Percentiles rank a stretch among this genome's conserved stretches.
These are phyloP conservation scores for Colletotrichum somersetense DNA, from an alignment of 2,329 filamentous ascomycete genomes.

Conservation along the genomic window DNA sequence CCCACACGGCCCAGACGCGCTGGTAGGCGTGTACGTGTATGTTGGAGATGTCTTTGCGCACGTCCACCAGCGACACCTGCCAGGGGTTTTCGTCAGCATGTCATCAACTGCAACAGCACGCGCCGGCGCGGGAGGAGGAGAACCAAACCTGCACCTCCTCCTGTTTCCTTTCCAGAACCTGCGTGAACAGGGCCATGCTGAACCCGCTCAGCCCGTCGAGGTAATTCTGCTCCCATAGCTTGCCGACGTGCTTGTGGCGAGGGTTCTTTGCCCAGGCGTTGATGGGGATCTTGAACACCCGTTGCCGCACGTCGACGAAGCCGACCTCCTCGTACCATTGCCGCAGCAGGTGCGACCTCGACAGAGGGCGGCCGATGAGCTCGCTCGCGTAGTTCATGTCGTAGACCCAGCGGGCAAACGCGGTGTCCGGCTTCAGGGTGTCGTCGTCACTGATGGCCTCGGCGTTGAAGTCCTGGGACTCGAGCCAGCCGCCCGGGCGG, in stretches of 20 bases:
- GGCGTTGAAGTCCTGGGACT: slow-evolving; percentile 63
- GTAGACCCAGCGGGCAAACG: slow-evolving; percentile 56
- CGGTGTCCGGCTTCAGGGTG: slow-evolving; percentile 54
- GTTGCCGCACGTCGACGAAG: slow-evolving; percentile 67
- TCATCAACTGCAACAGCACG: slow-evolving; percentile 7
- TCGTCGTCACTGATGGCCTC: slow-evolving; percentile 59
- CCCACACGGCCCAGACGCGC: slow-evolving; percentile 63
- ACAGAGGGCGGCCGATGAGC: slow-evolving; percentile 53
- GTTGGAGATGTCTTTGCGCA: slow-evolving; percentile 62
- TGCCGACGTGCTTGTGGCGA: slow-evolving; percentile 57
- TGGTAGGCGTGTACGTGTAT: slow-evolving; percentile 62
- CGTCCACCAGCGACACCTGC: slow-evolving; percentile 62
- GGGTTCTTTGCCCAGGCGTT: slow-evolving; percentile 66
- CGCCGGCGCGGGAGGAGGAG: background rate
- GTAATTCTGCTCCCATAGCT: slow-evolving; percentile 60
- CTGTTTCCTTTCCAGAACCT: slow-evolving; percentile 55
- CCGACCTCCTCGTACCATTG: slow-evolving; percentile 61
- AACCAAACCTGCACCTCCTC: slow-evolving; percentile 63
- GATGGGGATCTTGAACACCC: slow-evolving; percentile 65
- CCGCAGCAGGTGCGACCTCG: slow-evolving; percentile 51
- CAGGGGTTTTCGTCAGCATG: slow-evolving; percentile 34
- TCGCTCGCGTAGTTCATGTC: slow-evolving; percentile 56
- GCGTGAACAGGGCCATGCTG: slow-evolving; percentile 56
- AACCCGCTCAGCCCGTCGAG: slow-evolving; percentile 60
- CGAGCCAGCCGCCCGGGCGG: slow-evolving; percentile 66